Conservation (phyloP, 208 protist genomes). For the Jaenimonas drosophilae region DNA sequence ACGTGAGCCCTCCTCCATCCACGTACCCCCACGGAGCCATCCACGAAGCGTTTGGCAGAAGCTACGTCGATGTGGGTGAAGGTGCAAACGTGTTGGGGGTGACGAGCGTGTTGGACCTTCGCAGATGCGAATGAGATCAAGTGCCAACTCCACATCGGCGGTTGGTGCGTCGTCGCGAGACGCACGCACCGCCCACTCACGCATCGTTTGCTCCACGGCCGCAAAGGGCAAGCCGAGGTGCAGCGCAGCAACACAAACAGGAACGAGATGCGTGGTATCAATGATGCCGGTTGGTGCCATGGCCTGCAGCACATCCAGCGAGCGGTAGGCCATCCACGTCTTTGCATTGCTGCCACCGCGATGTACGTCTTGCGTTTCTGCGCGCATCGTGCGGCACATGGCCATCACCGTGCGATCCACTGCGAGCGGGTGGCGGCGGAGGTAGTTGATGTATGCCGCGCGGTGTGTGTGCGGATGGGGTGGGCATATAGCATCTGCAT, state of each 20-base stretch:
- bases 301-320: constrained; percentile 28
- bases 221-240: constrained; percentile 47
- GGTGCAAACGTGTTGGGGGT: not conserved
- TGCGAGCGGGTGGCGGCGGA: constrained; percentile 2
- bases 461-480: no score
- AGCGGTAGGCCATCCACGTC: constrained; percentile 51
- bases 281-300: constrained; percentile 4
- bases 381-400: constrained; percentile 32
- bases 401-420: constrained; percentile 18
- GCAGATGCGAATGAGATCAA: constrained; percentile 31
- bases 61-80: not conserved
- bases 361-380: not conserved
- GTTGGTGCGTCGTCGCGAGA: constrained; percentile 1
- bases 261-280: constrained; percentile 34
- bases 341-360: constrained; percentile 4
- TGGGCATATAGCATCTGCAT: no score
- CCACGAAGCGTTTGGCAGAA: no score
- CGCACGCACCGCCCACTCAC: no score
- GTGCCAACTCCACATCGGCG: constrained; percentile 10
- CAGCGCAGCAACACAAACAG: constrained; percentile 30
- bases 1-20: no score
- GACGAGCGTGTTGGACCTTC: not conserved
- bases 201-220: constrained; percentile 22
- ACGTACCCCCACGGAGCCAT: no score
- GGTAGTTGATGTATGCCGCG: no score